These are phyloP conservation scores for Fusarium subtropicale DNA, from an alignment of 2,329 filamentous ascomycete species.

Conservation along the genomic window DNA sequence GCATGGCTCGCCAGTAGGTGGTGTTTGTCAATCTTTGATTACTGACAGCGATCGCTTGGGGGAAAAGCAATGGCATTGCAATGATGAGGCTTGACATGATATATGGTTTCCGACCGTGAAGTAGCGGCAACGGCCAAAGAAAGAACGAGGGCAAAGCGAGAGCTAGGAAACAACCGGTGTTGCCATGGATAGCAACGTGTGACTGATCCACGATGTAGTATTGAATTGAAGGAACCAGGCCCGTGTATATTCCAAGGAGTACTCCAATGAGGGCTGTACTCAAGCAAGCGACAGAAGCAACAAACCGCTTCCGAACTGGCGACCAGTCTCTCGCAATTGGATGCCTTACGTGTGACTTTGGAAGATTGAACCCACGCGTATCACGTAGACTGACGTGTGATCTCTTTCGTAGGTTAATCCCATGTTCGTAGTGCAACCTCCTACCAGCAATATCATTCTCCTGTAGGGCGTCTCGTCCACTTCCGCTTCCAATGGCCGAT, in stretches of 20 bases:
- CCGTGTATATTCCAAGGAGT: conserved; percentile 80
- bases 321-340: conserved; percentile 81
- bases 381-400: conserved; percentile 67
- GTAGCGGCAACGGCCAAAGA: conserved; percentile 78
- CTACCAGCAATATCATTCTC: conserved; percentile 44
- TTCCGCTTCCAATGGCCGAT: conserved; percentile 23
- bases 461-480: conserved; percentile 43
- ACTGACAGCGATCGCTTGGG: conserved; percentile 76
- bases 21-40: conserved; percentile 66
- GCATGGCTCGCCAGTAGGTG: conserved; percentile 66
- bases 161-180: conserved; percentile 77
- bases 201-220: conserved; percentile 78
- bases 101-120: conserved; percentile 83
- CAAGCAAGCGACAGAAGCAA: conserved; percentile 75
- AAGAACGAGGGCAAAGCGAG: conserved; percentile 77
- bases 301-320: conserved; percentile 72
- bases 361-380: conserved; percentile 63
- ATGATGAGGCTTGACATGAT: conserved; percentile 75
- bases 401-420: conserved; percentile 60
- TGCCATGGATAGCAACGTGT: conserved; percentile 77
- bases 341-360: conserved; percentile 67
- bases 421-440: conserved; percentile 47
- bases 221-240: conserved; percentile 82
- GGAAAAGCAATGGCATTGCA: conserved; percentile 79
- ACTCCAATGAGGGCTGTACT: conserved; percentile 79